Percentiles rank a stretch among this genome's conserved stretches.
Evolutionary conservation across 805 yeast species (phyloP).

Genomic region (Pichia rugopelliculosa): DNA sequence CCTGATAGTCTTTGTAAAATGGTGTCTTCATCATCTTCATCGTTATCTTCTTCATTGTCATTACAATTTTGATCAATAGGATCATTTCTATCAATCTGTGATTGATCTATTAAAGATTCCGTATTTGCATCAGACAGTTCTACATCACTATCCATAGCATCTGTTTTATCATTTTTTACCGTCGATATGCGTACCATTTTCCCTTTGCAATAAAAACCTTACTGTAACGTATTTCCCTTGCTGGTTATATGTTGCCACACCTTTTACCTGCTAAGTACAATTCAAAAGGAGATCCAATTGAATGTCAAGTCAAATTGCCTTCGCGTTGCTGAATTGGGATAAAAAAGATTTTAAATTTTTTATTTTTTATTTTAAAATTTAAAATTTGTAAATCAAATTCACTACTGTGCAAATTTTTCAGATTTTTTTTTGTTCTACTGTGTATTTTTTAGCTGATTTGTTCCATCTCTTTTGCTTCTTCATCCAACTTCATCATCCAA

Average conservation of each 20-base stretch:
- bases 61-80: neutral
- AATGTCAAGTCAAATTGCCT: neutral
- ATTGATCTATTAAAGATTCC: neutral
- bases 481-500: constrained; percentile 10
- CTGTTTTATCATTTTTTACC: neutral
- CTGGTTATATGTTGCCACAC: neutral
- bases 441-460: neutral
- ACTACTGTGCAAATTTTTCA: neutral
- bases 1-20: constrained; percentile 35
- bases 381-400: no score
- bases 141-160: neutral
- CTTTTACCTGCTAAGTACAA: neutral
- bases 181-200: neutral
- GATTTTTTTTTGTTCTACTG: neutral
- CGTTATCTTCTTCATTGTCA: constrained; percentile 14
- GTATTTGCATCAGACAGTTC: constrained; percentile 1
- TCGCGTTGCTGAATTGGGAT: neutral
- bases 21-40: constrained; percentile 23
- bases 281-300: neutral
- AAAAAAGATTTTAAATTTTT: neutral
- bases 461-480: neutral
- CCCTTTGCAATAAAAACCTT: neutral
- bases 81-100: neutral
- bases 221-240: neutral
- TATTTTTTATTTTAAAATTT: neutral